Conservation (phyloP, 2,329 filamentous ascomycete species). For the Fusarium praegraminearum region DNA sequence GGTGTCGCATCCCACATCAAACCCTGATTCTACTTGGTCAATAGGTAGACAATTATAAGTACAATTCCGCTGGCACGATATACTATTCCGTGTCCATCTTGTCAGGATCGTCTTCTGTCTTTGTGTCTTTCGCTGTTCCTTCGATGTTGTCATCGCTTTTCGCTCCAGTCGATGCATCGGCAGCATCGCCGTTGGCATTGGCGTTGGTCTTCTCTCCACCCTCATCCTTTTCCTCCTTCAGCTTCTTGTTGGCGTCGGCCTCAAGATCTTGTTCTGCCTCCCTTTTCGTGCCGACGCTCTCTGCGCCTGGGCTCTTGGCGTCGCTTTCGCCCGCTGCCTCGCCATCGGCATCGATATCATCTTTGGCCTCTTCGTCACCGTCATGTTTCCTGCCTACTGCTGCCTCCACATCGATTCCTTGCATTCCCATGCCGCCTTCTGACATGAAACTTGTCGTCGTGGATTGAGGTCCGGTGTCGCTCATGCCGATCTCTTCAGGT, state of each 20-base stretch:
- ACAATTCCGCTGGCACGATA: background rate
- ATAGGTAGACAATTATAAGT: background rate
- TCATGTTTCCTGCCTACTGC: constrained; percentile 67
- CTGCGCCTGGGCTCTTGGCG: constrained; percentile 47
- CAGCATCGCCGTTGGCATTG: constrained; percentile 23
- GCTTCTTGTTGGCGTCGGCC: constrained; percentile 59
- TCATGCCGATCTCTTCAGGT: constrained; percentile 84
- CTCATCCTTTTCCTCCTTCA: constrained; percentile 58
- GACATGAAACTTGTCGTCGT: constrained; percentile 57
- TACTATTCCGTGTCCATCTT: constrained; percentile 48
- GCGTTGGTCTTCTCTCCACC: constrained; percentile 55
- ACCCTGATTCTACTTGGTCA: background rate
- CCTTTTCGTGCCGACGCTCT: constrained; percentile 63
- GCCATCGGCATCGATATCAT: constrained; percentile 35
- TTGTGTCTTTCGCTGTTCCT: constrained; percentile 38
- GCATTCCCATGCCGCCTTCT: constrained; percentile 60
- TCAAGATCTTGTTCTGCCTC: constrained; percentile 65
- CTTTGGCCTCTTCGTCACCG: constrained; percentile 44
- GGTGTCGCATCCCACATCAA: constrained; percentile 1
- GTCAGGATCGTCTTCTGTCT: constrained; percentile 36
- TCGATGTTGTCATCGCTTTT: constrained; percentile 13
- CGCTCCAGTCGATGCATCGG: constrained; percentile 8
- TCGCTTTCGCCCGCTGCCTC: constrained; percentile 47
- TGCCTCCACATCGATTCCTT: constrained; percentile 70
- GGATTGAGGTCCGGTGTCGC: constrained; percentile 84